Evolutionary conservation across 768 basidiomycete genomes (phyloP).

Genomic region (Mycena galericulata): DNA sequence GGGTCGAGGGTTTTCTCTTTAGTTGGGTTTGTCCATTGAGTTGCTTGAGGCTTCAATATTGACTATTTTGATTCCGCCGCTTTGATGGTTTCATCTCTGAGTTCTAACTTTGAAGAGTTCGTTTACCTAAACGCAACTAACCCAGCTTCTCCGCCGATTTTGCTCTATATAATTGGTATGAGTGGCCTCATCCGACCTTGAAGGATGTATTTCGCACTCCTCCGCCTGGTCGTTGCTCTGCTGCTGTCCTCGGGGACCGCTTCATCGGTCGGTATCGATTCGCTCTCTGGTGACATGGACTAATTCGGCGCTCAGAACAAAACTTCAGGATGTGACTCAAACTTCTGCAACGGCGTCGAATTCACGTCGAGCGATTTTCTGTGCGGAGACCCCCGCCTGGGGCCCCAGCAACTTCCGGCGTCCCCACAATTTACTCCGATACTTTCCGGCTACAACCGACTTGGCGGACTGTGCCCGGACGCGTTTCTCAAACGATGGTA

Average conservation of each 20-base stretch:
- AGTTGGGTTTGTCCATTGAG: no score
- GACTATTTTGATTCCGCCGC: not conserved
- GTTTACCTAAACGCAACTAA: not conserved
- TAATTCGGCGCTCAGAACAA: not conserved
- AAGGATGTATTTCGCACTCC: conserved; percentile 1
- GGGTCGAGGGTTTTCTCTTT: conserved; percentile 6
- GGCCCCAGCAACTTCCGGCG: conserved; percentile 4
- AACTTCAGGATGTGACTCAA: not conserved
- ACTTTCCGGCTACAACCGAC: conserved; percentile 15
- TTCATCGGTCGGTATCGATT: not conserved
- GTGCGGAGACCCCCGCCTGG: conserved; percentile 23
- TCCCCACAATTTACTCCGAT: not conserved
- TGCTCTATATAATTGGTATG: not conserved
- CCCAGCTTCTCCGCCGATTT: not conserved
- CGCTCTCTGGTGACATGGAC: not conserved
- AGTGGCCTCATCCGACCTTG: not conserved
- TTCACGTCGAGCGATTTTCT: conserved; percentile 7
- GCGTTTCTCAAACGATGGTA: conserved; percentile 26
- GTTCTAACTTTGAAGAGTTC: not conserved
- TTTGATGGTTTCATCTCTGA: no score
- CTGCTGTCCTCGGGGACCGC: not conserved
- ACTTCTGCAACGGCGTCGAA: conserved; percentile 17
- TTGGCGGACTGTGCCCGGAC: conserved; percentile 19
- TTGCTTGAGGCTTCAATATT: not conserved
- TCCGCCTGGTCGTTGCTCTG: not conserved